phyloP scores from a whole-genome alignment of 2,329 filamentous ascomycete genomes.

The Cladophialophora exuberans region DNA sequence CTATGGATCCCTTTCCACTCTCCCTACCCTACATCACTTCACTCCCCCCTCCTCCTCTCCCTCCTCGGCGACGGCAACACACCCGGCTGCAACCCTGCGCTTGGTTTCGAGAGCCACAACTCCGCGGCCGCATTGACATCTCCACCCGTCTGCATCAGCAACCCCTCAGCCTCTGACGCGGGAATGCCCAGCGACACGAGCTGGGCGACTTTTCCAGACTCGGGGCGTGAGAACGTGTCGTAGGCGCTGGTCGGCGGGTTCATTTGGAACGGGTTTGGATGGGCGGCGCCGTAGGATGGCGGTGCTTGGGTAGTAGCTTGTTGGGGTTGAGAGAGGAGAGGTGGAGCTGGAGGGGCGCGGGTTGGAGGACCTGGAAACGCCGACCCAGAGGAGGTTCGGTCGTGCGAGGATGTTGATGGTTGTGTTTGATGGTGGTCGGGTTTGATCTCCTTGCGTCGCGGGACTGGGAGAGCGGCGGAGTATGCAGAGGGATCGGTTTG shows the following conservation, averaged over 20 bases:
- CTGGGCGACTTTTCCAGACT: constrained; percentile 3
- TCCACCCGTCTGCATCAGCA: constrained; percentile 7
- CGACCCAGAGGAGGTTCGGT: neutral
- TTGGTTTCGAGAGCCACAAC: neutral
- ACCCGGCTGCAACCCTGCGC: neutral
- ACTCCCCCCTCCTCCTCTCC: no score
- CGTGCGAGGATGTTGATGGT: neutral
- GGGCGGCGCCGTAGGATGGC: neutral
- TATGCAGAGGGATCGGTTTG: neutral
- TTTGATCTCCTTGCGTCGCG: constrained; percentile 5
- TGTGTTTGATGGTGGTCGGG: neutral
- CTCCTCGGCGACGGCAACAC: neutral
- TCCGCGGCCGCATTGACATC: constrained; percentile 9
- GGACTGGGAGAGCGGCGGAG: neutral
- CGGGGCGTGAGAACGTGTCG: neutral
- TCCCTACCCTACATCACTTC: no score
- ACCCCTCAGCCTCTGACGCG: neutral
- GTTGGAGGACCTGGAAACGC: neutral
- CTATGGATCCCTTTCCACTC: no score
- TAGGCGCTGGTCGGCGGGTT: neutral
- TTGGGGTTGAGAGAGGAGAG: neutral
- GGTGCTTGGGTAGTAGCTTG: no score
- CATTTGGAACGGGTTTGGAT: neutral
- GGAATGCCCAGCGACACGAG: constrained; percentile 3
- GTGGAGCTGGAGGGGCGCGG: constrained; percentile 7